Evolutionary conservation across 1,284 basidiomycete genomes (phyloP).

Genomic region (Cryptococcus hybrid): DNA sequence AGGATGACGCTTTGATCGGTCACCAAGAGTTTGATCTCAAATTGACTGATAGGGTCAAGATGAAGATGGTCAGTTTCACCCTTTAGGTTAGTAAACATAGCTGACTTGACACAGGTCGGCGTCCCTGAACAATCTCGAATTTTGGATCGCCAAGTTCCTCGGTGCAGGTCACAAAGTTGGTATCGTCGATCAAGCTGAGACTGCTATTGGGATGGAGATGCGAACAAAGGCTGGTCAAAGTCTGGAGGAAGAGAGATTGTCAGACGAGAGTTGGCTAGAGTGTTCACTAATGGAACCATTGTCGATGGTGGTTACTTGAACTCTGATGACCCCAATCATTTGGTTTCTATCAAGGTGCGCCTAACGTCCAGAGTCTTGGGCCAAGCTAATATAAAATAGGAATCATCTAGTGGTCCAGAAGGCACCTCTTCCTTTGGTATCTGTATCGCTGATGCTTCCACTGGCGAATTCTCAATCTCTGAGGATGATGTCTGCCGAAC

Average conservation of each 20-base stretch:
- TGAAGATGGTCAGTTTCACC: slow-evolving; percentile 78
- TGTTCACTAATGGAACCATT: slow-evolving; percentile 95
- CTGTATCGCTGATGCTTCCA: slow-evolving; percentile 93
- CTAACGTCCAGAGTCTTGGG: neutral
- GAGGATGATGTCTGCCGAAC: slow-evolving; percentile 92
- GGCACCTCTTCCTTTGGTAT: slow-evolving; percentile 66
- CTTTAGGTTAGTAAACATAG: neutral
- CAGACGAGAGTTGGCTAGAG: slow-evolving; percentile 85
- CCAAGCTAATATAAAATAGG: slow-evolving; percentile 24
- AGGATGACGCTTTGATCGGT: slow-evolving; percentile 85
- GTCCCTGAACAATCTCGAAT: slow-evolving; percentile 92
- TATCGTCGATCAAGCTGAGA: slow-evolving; percentile 95
- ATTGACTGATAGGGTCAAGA: slow-evolving; percentile 70
- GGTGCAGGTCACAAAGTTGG: slow-evolving; percentile 88
- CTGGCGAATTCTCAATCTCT: slow-evolving; percentile 92
- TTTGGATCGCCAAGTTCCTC: slow-evolving; percentile 54
- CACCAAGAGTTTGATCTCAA: slow-evolving; percentile 92
- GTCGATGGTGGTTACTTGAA: slow-evolving; percentile 86
- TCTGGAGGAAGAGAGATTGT: slow-evolving; percentile 64
- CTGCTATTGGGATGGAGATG: slow-evolving; percentile 66
- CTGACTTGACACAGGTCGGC: slow-evolving; percentile 67
- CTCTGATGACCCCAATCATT: slow-evolving; percentile 94
- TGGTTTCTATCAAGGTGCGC: slow-evolving; percentile 75
- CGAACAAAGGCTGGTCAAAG: slow-evolving; percentile 49
- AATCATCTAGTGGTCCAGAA: slow-evolving; percentile 24